Evolutionary conservation across 768 basidiomycete genomes (phyloP).

Genomic region (Pulveroboletus sp.): DNA sequence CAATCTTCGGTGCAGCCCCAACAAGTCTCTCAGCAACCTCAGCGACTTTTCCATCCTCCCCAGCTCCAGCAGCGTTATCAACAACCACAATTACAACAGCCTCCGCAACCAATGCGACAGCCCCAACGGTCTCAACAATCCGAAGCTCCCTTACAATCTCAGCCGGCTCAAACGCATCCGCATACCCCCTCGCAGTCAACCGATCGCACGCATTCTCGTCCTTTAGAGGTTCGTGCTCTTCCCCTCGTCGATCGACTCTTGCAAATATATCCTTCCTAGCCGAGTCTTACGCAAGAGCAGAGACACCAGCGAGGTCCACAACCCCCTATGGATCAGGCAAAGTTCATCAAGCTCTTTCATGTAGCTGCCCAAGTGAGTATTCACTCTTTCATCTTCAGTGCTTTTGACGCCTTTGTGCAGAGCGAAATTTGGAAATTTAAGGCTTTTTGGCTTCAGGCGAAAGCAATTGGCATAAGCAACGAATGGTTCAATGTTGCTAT

Average conservation of each 20-base stretch:
- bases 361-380: conserved; percentile 17
- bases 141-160: neutral
- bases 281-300: conserved; percentile 7
- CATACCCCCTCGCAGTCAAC: neutral
- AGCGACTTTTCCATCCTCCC: neutral
- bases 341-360: conserved; percentile 23
- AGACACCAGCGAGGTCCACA: neutral
- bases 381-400: neutral
- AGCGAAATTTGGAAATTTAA: conserved; percentile 12
- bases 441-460: conserved; percentile 13
- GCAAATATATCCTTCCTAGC: neutral
- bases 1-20: neutral
- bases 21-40: conserved; percentile 1
- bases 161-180: conserved; percentile 1
- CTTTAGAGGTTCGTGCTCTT: neutral
- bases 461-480: conserved; percentile 13
- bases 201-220: conserved; percentile 1
- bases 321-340: conserved; percentile 6
- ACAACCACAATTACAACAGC: neutral
- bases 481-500: conserved; percentile 20
- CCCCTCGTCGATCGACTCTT: neutral
- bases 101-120: neutral
- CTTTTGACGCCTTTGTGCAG: conserved; percentile 9
- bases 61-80: conserved; percentile 1
- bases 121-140: neutral